A percentile compares a stretch with the other conserved stretches of the same genome.
Evolutionary conservation across 768 basidiomycete genomes (phyloP).

Genomic region (Russula brevipes): DNA sequence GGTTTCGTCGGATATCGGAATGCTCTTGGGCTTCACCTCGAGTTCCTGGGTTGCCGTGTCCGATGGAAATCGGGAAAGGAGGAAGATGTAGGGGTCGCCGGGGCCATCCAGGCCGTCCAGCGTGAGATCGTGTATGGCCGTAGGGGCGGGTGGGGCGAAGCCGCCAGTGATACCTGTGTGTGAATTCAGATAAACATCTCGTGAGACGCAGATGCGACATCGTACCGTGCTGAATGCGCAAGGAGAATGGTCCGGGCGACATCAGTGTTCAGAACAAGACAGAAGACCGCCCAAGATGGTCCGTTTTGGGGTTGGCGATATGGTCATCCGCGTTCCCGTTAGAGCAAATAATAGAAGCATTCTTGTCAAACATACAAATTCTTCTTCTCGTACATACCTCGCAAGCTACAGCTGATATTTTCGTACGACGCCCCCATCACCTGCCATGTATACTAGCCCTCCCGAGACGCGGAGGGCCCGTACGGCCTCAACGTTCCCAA

Average conservation of each 20-base stretch:
- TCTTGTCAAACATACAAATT: not conserved
- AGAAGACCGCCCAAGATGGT: not conserved
- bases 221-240: slow-evolving; percentile 59
- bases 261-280: slow-evolving; percentile 32
- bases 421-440: slow-evolving; percentile 21
- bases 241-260: slow-evolving; percentile 48
- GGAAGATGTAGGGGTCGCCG: slow-evolving; percentile 36
- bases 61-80: slow-evolving; percentile 46
- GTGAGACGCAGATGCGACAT: not conserved
- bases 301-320: not conserved
- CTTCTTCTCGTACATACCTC: slow-evolving; percentile 9
- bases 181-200: not conserved
- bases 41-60: slow-evolving; percentile 43
- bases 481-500: slow-evolving; percentile 25
- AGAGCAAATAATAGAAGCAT: not conserved
- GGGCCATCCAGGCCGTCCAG: slow-evolving; percentile 34
- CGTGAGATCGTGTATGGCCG: slow-evolving; percentile 50
- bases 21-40: slow-evolving; percentile 40
- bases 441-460: slow-evolving; percentile 17
- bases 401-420: slow-evolving; percentile 20
- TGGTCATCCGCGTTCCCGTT: not conserved
- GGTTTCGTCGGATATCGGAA: slow-evolving; percentile 35
- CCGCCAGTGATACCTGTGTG: slow-evolving; percentile 66
- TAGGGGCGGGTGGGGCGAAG: slow-evolving; percentile 63
- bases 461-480: slow-evolving; percentile 16